Evolutionary conservation across 208 protist species (phyloP).

Genomic region (Jaenimonas drosophilae): DNA sequence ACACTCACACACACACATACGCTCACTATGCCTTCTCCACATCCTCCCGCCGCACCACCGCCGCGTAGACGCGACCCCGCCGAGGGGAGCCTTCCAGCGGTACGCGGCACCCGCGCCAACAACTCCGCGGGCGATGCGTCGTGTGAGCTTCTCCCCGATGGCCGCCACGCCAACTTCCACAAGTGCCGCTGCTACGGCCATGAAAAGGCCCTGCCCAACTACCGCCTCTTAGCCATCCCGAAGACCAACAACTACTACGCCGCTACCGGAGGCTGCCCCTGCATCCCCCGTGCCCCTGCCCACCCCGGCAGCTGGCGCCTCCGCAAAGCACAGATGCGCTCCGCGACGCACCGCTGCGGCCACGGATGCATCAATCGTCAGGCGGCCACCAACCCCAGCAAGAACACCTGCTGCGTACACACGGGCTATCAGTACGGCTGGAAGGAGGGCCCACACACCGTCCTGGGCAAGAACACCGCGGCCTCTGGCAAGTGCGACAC

Average conservation of each 20-base stretch:
- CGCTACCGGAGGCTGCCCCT: conserved; percentile 54
- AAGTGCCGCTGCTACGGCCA: conserved; percentile 55
- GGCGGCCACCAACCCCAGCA: conserved; percentile 3
- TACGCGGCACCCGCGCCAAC: conserved; percentile 9
- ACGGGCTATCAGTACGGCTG: conserved; percentile 52
- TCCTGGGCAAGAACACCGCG: conserved; percentile 49
- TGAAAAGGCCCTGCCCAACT: conserved; percentile 38
- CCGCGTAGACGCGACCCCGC: neutral
- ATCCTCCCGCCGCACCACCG: neutral
- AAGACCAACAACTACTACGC: conserved; percentile 79
- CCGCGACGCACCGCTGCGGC: conserved; percentile 26
- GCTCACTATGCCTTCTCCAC: neutral
- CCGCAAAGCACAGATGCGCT: conserved; percentile 43
- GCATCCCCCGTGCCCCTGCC: conserved; percentile 47
- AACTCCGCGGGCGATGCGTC: conserved; percentile 4
- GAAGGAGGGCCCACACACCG: conserved; percentile 47
- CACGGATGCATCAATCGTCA: conserved; percentile 28
- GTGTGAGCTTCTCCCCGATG: neutral
- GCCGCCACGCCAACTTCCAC: conserved; percentile 18
- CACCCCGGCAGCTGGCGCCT: conserved; percentile 64
- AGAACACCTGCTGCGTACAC: conserved; percentile 37
- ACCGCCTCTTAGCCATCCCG: conserved; percentile 54
- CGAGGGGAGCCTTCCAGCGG: conserved; percentile 6
- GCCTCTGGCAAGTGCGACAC: conserved; percentile 66
- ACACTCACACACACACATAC: conserved; percentile 1